Conservation (phyloP, 1,284 basidiomycete genomes). For the Athelia psychrophila region DNA sequence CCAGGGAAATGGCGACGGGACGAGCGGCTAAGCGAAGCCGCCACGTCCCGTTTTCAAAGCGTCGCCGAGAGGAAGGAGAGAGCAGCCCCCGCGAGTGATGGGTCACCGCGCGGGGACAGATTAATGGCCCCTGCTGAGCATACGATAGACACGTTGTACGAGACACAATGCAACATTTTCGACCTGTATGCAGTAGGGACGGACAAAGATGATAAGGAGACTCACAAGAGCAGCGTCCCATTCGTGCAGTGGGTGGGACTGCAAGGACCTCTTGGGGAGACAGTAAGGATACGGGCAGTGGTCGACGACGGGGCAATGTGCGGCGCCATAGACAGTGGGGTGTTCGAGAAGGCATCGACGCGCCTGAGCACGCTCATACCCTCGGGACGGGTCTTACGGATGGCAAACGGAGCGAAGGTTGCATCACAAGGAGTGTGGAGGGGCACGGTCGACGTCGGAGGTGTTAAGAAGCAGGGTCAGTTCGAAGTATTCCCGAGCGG, state of each 20-base stretch:
- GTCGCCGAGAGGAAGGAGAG: background rate
- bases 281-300: background rate
- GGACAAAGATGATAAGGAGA: background rate
- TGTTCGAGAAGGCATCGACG: background rate
- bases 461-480: background rate
- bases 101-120: background rate
- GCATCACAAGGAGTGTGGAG: background rate
- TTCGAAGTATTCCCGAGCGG: background rate
- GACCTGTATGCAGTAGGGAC: background rate
- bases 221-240: too few relatives aligned
- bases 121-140: background rate
- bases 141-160: background rate
- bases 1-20: background rate
- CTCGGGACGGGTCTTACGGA: background rate
- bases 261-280: background rate
- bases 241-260: background rate
- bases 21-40: background rate
- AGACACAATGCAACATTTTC: background rate
- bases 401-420: background rate
- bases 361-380: background rate
- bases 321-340: background rate
- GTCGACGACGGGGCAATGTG: background rate
- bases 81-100: background rate
- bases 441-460: background rate
- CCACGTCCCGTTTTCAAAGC: background rate